phyloP scores from a whole-genome alignment of 192 early-diverging fungal species.

The Coemansia asiatica region DNA sequence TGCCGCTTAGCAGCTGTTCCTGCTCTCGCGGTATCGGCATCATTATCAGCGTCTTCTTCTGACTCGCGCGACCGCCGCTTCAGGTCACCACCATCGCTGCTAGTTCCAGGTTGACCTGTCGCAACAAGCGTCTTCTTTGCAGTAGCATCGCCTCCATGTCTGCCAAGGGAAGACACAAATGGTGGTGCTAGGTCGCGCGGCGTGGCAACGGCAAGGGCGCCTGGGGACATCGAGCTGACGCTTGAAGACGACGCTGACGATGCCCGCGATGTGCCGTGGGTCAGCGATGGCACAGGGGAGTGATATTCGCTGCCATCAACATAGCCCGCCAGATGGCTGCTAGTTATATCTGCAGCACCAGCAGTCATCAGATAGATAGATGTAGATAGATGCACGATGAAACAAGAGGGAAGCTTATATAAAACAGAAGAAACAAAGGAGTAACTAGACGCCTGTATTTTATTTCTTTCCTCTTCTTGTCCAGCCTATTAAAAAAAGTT shows the following conservation, averaged over 20 bases:
- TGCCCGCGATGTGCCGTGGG: constrained; percentile 28
- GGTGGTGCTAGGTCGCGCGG: constrained; percentile 42
- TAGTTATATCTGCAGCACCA: constrained; percentile 13
- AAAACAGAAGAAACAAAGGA: neutral
- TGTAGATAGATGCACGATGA: neutral
- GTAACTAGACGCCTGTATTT: neutral
- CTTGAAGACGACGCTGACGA: constrained; percentile 52
- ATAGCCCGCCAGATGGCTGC: constrained; percentile 5
- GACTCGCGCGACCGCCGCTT: constrained; percentile 12
- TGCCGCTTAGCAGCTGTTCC: constrained; percentile 7
- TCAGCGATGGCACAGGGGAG: constrained; percentile 50
- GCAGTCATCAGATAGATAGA: neutral
- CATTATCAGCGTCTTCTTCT: neutral
- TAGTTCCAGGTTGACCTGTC: neutral
- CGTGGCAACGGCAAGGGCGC: constrained; percentile 18
- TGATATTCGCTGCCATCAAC: neutral
- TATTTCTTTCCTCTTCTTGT: neutral
- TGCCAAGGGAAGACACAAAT: constrained; percentile 5
- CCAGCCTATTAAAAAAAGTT: neutral
- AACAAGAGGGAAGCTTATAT: neutral
- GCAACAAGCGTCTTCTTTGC: neutral
- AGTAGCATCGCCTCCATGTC: neutral
- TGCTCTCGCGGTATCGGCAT: neutral
- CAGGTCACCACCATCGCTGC: neutral
- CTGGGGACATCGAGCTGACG: constrained; percentile 49